phyloP scores from a whole-genome alignment of 2,329 filamentous ascomycete genomes.

The Pestalotiopsis sp. region DNA sequence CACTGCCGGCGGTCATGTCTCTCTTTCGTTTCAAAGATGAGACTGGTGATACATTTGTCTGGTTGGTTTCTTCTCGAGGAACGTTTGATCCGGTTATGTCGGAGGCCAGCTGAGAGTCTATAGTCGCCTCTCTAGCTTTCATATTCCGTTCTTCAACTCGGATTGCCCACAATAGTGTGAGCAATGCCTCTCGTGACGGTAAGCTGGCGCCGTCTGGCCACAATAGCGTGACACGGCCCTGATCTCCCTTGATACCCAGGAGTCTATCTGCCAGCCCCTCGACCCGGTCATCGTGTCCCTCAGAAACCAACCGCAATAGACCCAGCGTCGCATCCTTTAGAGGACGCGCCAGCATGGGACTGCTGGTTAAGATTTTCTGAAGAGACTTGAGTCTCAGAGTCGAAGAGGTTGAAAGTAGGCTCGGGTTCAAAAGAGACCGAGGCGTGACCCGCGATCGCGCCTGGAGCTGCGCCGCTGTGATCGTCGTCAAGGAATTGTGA shows the following conservation, averaged over 20 bases:
- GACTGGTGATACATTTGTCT: conserved; percentile 15
- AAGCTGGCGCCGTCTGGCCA: conserved; percentile 38
- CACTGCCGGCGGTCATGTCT: conserved; percentile 7
- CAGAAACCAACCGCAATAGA: conserved; percentile 72
- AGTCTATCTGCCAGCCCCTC: conserved; percentile 36
- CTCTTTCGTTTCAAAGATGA: conserved; percentile 15
- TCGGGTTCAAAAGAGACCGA: conserved; percentile 55
- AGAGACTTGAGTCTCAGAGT: conserved; percentile 64
- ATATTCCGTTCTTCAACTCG: conserved; percentile 36
- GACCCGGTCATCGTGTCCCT: conserved; percentile 53
- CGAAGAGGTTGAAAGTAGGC: conserved; percentile 54
- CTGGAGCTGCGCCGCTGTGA: conserved; percentile 45
- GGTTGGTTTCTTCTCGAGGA: conserved; percentile 16
- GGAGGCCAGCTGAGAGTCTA: conserved; percentile 17
- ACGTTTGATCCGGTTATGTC: conserved; percentile 17
- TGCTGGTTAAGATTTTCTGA: conserved; percentile 71
- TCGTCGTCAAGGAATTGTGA: conserved; percentile 60
- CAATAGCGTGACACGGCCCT: conserved; percentile 33
- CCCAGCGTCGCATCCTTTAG: conserved; percentile 73
- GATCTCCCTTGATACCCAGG: conserved; percentile 39
- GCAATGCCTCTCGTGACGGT: conserved; percentile 37
- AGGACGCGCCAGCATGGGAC: conserved; percentile 74
- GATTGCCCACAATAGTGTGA: conserved; percentile 38
- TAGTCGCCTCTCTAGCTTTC: conserved; percentile 17
- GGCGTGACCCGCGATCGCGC: conserved; percentile 50